Conservation (phyloP, 192 early-diverging fungal species). For the Coemansia sp. region DNA sequence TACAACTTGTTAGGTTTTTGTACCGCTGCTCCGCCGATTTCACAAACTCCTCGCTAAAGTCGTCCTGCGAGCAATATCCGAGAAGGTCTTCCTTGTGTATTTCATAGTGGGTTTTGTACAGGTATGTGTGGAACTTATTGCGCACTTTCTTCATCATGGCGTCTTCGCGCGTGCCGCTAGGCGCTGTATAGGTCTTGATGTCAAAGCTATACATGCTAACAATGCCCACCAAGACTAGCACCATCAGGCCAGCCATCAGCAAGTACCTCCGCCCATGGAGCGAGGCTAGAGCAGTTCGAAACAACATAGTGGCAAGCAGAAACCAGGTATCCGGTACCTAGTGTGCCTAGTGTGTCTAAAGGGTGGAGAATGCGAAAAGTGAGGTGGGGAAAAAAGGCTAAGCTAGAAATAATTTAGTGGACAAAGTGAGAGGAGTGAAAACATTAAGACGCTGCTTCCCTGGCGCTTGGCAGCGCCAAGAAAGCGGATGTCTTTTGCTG, state of each 20-base stretch:
- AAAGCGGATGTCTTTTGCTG: no score
- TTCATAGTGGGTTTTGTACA: not conserved
- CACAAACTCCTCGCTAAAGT: constrained; percentile 8
- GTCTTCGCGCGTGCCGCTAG: not conserved
- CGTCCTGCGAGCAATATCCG: constrained; percentile 14
- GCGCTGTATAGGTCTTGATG: not conserved
- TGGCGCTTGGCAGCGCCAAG: no score
- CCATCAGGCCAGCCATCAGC: not conserved
- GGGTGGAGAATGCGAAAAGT: not conserved
- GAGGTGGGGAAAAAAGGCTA: not conserved
- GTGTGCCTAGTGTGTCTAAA: not conserved
- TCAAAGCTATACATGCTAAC: not conserved
- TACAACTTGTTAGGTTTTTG: not conserved
- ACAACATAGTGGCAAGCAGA: not conserved
- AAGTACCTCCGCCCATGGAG: not conserved
- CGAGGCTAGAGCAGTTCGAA: not conserved
- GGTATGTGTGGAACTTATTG: not conserved
- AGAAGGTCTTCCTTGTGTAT: constrained; percentile 6
- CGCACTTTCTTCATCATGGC: not conserved
- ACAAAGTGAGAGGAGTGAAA: no score
- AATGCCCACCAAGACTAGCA: not conserved
- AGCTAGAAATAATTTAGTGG: not conserved
- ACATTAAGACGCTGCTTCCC: no score
- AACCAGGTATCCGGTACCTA: not conserved
- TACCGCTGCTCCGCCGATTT: constrained; percentile 18